Conservation (phyloP, 345 rosid species). For the Boechera divaricarpa region DNA sequence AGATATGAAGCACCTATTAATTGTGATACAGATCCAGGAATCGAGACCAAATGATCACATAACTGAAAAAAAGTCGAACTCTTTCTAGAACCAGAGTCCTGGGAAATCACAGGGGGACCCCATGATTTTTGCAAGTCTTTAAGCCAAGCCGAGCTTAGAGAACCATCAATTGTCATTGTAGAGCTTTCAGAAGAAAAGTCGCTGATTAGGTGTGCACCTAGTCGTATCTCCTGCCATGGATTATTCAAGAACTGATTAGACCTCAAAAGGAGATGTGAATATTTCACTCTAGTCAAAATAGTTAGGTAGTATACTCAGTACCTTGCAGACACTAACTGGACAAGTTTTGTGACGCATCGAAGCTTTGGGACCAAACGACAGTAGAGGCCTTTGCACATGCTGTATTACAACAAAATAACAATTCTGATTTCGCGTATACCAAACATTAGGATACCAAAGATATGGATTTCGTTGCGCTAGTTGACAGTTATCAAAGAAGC, state of each 20-base stretch:
- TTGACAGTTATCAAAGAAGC: slow-evolving; percentile 18
- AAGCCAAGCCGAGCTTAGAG: slow-evolving; percentile 83
- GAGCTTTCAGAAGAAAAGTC: slow-evolving; percentile 79
- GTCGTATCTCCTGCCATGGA: slow-evolving; percentile 72
- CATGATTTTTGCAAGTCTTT: slow-evolving; percentile 68
- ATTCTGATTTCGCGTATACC: slow-evolving; percentile 12
- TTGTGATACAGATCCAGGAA: slow-evolving; percentile 88
- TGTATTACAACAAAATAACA: slow-evolving; percentile 50
- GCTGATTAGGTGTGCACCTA: slow-evolving; percentile 71
- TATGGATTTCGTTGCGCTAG: slow-evolving; percentile 4
- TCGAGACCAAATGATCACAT: slow-evolving; percentile 71
- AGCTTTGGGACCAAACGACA: slow-evolving; percentile 94
- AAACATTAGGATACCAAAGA: slow-evolving; percentile 2
- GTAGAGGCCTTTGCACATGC: slow-evolving; percentile 94
- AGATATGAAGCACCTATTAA: slow-evolving; percentile 88
- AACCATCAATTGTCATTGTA: slow-evolving; percentile 67
- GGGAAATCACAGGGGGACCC: slow-evolving; percentile 60
- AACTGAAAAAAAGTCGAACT: slow-evolving; percentile 57
- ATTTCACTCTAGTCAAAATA: slow-evolving; percentile 19
- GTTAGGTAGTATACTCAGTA: slow-evolving; percentile 43
- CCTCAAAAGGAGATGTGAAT: slow-evolving; percentile 35
- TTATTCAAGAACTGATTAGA: slow-evolving; percentile 34
- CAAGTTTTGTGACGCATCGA: slow-evolving; percentile 78
- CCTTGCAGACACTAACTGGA: slow-evolving; percentile 95
- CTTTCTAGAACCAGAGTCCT: slow-evolving; percentile 60